These are phyloP conservation scores for Craspedostauros australis DNA, from an alignment of 108 stramenopile genomes.

Conservation along the genomic window DNA sequence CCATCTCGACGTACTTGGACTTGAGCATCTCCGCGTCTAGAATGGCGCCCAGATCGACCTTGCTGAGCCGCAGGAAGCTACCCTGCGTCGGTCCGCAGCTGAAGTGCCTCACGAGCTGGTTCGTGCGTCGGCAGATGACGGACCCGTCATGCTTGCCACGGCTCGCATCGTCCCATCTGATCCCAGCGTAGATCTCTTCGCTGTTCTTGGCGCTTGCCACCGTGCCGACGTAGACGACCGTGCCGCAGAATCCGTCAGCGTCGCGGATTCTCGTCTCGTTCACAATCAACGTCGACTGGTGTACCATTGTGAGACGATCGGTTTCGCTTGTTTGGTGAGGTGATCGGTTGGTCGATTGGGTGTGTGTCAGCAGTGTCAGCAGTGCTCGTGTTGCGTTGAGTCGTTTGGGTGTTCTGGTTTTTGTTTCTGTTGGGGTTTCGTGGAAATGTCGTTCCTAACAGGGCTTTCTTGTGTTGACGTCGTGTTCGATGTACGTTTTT, in stretches of 20 bases:
- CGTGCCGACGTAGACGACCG: conserved; percentile 81
- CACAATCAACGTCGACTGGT: no score
- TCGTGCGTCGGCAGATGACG: conserved; percentile 68
- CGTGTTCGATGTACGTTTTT: no score
- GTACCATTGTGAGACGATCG: no score
- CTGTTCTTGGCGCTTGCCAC: conserved; percentile 80
- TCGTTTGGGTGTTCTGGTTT: no score
- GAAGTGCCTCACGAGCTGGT: conserved; percentile 74
- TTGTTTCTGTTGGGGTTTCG: no score
- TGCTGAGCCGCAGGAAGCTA: conserved; percentile 54
- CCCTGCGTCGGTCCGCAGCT: conserved; percentile 51
- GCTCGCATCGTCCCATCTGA: conserved; percentile 78
- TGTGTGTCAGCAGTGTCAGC: no score
- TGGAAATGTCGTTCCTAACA: no score
- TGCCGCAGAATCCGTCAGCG: conserved; percentile 73
- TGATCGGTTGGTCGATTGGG: no score
- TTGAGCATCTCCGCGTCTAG: conserved; percentile 43
- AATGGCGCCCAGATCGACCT: conserved; percentile 54
- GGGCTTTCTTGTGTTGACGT: no score
- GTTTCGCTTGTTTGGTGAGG: no score
- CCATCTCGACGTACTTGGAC: conserved; percentile 56
- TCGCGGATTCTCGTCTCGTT: conserved; percentile 77
- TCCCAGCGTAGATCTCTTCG: conserved; percentile 73
- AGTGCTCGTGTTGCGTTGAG: no score
- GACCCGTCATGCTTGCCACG: conserved; percentile 88